Evolutionary conservation across 1,139 yeast genomes (phyloP), one percentile per base, ranked within the genome.

Genomic region (Saccharomyces hybrid): DNA sequence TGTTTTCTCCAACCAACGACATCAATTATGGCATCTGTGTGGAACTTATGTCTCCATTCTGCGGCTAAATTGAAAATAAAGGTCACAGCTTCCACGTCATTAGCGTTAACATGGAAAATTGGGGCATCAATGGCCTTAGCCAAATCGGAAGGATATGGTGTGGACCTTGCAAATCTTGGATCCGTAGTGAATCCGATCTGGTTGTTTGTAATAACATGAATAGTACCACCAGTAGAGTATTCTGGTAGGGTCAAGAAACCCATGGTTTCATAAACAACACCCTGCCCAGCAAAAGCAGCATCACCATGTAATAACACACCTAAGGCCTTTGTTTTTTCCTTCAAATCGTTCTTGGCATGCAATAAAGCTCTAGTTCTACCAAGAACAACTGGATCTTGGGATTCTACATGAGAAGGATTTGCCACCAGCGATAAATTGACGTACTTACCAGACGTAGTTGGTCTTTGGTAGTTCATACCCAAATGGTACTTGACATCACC

Each of bases 171-270:
- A 69, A 87, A 87, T 78, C 97, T 82, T 64, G 99, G 99, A 73
- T 93, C 98, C 52, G 99, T 93, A 62, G 99, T 93, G 82, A 93
- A 93, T 75, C 99, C 99, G 73, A 93, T 93, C 80, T 93, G 99
- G 78, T 93, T 93, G 76, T 95, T 95, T 62, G 93, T 90, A 69
- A 93, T 91, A 63, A 93, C 82, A 75, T 93, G 99, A 63, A 93
- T 80, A 55, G 98, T 90, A 81, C 99, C 99, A 78, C 99, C 99
- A 53, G 98, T 91, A 55, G 97, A 84, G 77, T 89, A 93, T 61
- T 93, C 96, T 62, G 97, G 97, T 70, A 93, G 81, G 67, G 83
- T 83, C 64, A 88, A 83, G 77, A 93, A 87, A 57, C 98, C 98
- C 86, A 93, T 86, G 55, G 99, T 90, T 78, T 93, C 99, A 74